Base-by-base conservation (phyloP, 2,329 filamentous ascomycete genomes). In the Ramularia endophylla region DNA sequence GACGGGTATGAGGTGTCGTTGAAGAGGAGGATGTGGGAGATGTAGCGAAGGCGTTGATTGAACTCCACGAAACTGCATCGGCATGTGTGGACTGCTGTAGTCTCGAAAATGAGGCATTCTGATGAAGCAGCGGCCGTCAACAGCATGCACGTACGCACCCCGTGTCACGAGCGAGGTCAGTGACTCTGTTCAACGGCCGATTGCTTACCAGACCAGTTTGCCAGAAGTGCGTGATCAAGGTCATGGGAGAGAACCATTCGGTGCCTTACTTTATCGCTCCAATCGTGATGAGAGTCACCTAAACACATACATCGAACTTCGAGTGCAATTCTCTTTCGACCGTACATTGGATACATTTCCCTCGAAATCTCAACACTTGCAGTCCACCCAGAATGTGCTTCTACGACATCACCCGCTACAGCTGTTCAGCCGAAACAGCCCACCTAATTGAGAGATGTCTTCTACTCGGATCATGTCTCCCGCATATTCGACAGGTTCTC, bases 1-100 rank as follows among this genome's bases (percentile, higher is more conserved):
- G 83, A 25, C 72, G 75, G 36, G 61, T 56, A 12, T 62, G 50
- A 50, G 12, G 30, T 29, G 27, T 27, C 22, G 20, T 13, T 20
- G 31, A 28, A 20, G 11, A 13, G 18, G 17, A 19, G 11, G 20
- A 13, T 29, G 16, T 25, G 29, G 15, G 11, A 27, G 20, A 28
- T 38, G 25, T 22, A 29, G 41, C 27, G 20, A 32, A 27, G 45
- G 45, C 41, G 39, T 44, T 44, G 34, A 20, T 16, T 36, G 43
- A 33, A 18, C 29, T 12, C 13, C 9, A 11, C 5, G 2, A 17
- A 32, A 17, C 2, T 8, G 29, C n/a, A 15, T 12, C 29, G 11
- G 29, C 27, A 28, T 28, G 27, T 28, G 27, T n/a, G n/a, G n/a
- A n/a, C n/a, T n/a, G n/a, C n/a, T n/a, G n/a, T n/a, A n/a, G n/a